A percentile compares a stretch with the other conserved stretches of the same genome.
Conservation (phyloP, 73 alveolate genomes). For the Loxodes magnus region DNA sequence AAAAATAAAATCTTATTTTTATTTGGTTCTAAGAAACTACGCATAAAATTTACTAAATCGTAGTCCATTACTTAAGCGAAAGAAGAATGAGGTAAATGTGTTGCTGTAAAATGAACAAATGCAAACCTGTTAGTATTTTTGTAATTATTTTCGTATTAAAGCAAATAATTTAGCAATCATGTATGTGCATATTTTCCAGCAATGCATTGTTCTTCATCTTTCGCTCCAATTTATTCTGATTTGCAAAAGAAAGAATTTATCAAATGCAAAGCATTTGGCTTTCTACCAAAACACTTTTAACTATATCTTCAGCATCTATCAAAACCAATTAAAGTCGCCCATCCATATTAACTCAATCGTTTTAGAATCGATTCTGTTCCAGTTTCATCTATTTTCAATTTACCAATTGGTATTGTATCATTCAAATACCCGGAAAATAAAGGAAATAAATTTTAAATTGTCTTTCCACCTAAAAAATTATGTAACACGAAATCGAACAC, state of each 20-base stretch:
- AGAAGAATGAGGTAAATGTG: not conserved
- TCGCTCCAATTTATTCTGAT: not conserved
- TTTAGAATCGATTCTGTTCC: too few species aligned
- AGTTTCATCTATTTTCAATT: too few species aligned
- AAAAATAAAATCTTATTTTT: not conserved
- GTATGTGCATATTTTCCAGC: conserved; percentile 7
- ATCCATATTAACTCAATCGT: conserved; percentile 1
- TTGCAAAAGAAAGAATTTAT: not conserved
- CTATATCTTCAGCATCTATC: conserved; percentile 2
- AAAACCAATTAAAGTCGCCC: conserved; percentile 3
- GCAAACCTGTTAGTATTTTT: conserved; percentile 10
- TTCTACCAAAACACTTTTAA: conserved; percentile 5
- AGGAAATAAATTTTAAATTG: conserved; percentile 4
- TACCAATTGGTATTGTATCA: too few species aligned
- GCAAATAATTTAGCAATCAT: not conserved
- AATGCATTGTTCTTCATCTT: not conserved
- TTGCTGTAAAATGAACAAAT: not conserved
- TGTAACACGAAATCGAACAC: conserved; percentile 1
- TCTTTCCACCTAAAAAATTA: conserved; percentile 3
- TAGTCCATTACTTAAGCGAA: not conserved
- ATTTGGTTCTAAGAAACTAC: not conserved
- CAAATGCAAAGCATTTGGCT: not conserved
- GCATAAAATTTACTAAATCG: not conserved
- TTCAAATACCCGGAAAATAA: conserved; percentile 4
- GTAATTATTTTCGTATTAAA: not conserved